Base-by-base conservation (phyloP, 2,329 filamentous ascomycete genomes). In the Cercospora sp. region DNA sequence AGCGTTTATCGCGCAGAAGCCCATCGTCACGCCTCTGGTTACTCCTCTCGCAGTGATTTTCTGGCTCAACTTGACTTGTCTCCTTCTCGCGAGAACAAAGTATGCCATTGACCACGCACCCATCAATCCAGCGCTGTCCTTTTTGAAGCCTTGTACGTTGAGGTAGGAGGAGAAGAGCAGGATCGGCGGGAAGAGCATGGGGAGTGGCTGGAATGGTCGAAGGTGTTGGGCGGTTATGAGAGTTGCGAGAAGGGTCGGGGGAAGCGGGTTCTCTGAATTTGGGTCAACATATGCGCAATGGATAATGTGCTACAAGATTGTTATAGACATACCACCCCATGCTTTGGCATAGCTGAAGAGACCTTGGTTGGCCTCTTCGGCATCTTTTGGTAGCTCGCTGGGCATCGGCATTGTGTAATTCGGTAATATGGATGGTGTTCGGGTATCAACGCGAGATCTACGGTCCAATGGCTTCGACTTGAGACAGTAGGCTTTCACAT, bases 101-200 rank as follows among this genome's bases (percentile, higher is more conserved):
- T 91, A 91, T 48, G 90, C 75, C 0, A 87, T 88, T 33, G 86
- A 89, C 87, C 88, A 89, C 0, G 88, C 87, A 8, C 87, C 87
- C 18, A 84, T 88, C 5, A 89, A 82, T 5, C 89, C 89, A 0
- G 88, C 89, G 20, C 84, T 83, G 74, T 91, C 89, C 60, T 85
- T 85, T 75, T 87, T 86, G 80, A 86, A 90, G 68, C 84, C 84
- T 70, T 84, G 84, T 31, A 91, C 75, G 75, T 90, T 91, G 55
- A 90, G 80, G 75, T 91, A 91, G 66, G 86, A 86, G 62, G 85
- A 86, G 80, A 90, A 89, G 67, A 91, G 83, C 3, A 91, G 82
- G 65, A 89, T 80, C 2, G 89, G 88, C 4, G 89, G 86, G 76
- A 91, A 91, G 70, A 89, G 78, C 85, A 91, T 88, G 3, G 89